phyloP scores from a whole-genome alignment of 2,329 filamentous ascomycete species.

The Emmonsiellopsis sp. region DNA sequence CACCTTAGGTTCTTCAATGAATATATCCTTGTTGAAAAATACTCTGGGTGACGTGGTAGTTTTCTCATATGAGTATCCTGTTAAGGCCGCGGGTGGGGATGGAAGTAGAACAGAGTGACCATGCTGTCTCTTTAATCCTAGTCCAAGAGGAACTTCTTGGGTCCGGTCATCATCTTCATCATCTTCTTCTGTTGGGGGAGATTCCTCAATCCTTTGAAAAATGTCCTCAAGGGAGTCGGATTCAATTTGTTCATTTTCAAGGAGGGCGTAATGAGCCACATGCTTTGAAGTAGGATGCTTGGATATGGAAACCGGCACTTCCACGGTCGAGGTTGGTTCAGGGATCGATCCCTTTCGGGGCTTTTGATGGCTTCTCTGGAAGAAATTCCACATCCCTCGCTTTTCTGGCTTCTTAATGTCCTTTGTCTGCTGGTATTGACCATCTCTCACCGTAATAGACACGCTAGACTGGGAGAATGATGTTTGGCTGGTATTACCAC shows the following conservation, averaged over 20 bases:
- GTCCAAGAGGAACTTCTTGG: slow-evolving; percentile 14
- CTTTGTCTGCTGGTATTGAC: slow-evolving; percentile 6
- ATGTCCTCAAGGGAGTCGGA: slow-evolving; percentile 32
- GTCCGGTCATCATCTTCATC: slow-evolving; percentile 1
- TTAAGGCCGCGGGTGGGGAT: slow-evolving; percentile 30
- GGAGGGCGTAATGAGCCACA: slow-evolving; percentile 49
- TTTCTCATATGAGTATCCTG: slow-evolving; percentile 19
- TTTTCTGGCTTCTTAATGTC: slow-evolving; percentile 24
- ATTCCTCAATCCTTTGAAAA: slow-evolving; percentile 27
- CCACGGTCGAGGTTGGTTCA: slow-evolving; percentile 13
- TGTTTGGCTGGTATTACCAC: slow-evolving; percentile 9
- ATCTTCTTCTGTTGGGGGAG: slow-evolving; percentile 30
- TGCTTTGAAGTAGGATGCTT: slow-evolving; percentile 30
- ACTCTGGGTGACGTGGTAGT: slow-evolving; percentile 24
- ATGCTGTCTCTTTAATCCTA: slow-evolving; percentile 25
- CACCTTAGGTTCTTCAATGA: slow-evolving; percentile 10
- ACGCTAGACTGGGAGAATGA: slow-evolving; percentile 6
- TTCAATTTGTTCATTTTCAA: slow-evolving; percentile 36
- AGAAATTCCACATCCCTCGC: slow-evolving; percentile 49
- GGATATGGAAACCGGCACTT: slow-evolving; percentile 31
- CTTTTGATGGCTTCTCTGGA: slow-evolving; percentile 36
- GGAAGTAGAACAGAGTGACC: slow-evolving; percentile 32
- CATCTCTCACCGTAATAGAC: slow-evolving; percentile 11
- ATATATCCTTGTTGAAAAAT: slow-evolving; percentile 23
- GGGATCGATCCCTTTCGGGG: slow-evolving; percentile 33